Evolutionary conservation across 1,284 basidiomycete species (phyloP), one percentile per base, ranked within the genome.

Genomic region (Taiwanofungus camphoratus): DNA sequence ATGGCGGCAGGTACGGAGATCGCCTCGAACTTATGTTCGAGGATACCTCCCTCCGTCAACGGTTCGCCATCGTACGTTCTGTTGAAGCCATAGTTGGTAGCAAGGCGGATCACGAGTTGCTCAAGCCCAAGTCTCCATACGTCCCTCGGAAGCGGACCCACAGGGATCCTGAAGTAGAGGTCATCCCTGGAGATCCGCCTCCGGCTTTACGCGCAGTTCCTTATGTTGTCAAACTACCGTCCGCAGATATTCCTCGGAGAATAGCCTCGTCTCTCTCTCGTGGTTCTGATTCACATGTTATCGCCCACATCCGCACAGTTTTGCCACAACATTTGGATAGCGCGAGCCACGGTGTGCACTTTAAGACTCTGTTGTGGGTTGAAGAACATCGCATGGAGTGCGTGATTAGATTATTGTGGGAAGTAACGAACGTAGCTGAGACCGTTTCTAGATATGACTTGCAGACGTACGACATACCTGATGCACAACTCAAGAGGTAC

Each of bases 61-160:
- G 49, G 2, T 71, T 71, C 48, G 51, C 59, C 22, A 67, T 71
- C 43, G 53, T 61, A 0, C 63, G 69, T 0, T 23, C 40, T 1
- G 30, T 70, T 1, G 51, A 50, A 3, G 66, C 58, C 3, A 55
- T 63, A 2, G 62, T 70, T 3, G 68, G 68, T 1, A 63, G 56
- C 39, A 47, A 54, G 39, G 73, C 58, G 0, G 76, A 77, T 42
- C 70, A 79, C 44, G 69, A 77, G n/a, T 47, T 59, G 0, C 59
- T 84, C 16, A 64, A 65, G 36, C 74, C 81, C 0, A 61, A 44
- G 4, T 60, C 69, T 0, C 79, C 81, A 0, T 84, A 78, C 52
- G 61, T 70, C 8, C 76, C 77, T 3, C 68, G 69, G 1, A 56
- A 63, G 11, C 67, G 68, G 1, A 61, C 61, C 0, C 47, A 50